Evolutionary conservation across 306 rosid species (phyloP).

Genomic region (Vachellia pachyceras): DNA sequence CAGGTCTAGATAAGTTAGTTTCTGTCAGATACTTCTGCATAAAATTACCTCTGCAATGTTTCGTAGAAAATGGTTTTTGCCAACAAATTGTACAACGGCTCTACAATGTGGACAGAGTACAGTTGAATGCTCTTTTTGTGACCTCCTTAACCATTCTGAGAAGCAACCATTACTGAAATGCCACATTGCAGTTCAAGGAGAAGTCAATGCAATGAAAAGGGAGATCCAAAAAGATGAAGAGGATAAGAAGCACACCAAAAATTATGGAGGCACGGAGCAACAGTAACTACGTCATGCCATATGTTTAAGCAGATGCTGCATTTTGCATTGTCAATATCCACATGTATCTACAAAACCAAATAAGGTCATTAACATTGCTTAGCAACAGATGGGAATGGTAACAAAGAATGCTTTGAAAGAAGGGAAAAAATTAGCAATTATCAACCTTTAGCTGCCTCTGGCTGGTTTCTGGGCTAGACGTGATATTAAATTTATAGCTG

Average conservation of each 20-base stretch:
- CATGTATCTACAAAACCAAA: constrained; percentile 60
- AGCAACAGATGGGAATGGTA: constrained; percentile 23
- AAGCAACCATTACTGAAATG: constrained; percentile 90
- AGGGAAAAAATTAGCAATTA: constrained; percentile 12
- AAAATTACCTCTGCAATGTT: constrained; percentile 64
- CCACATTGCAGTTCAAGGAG: constrained; percentile 34
- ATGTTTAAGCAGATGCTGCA: constrained; percentile 92
- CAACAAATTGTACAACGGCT: constrained; percentile 84
- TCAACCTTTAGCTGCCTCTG: constrained; percentile 63
- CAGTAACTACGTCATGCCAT: constrained; percentile 93
- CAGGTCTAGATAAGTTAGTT: constrained; percentile 22
- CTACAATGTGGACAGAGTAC: constrained; percentile 97
- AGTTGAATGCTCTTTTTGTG: constrained; percentile 64
- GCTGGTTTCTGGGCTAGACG: constrained; percentile 57
- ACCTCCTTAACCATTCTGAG: constrained; percentile 90
- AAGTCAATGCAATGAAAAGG: constrained; percentile 38
- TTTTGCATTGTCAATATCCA: constrained; percentile 82
- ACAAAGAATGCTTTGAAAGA: constrained; percentile 8
- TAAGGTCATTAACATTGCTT: constrained; percentile 31
- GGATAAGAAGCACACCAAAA: constrained; percentile 66
- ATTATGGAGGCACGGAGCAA: constrained; percentile 92
- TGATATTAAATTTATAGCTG: constrained; percentile 61
- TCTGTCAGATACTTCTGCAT: constrained; percentile 33
- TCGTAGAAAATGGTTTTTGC: constrained; percentile 86
- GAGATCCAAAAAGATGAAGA: constrained; percentile 7